Base-by-base conservation (phyloP, 306 rosid genomes). In the Bauhinia variegata region DNA sequence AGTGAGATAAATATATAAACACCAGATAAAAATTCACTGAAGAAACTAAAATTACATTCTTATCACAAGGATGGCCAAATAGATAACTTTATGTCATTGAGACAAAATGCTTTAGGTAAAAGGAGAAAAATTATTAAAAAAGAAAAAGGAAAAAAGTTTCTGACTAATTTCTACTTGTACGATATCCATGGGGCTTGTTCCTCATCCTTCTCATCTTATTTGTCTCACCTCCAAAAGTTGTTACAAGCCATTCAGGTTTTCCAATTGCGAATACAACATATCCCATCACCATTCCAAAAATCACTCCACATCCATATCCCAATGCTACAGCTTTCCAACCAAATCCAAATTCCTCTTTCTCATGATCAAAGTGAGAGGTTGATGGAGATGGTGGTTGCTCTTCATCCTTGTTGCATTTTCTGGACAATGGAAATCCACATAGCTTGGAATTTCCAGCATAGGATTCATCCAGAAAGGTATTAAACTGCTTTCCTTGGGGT, bases 401-500 rank as follows among this genome's bases (percentile, higher is more conserved):
- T 28, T 39, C 43, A 19, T 36, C 56, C 5, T 13, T 16, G 0
- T 28, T 32, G 43, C 74, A 79, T n/a, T 53, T 36, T 36, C 49
- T 56, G 34, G 76, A 57, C 48, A 84, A 17, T 0, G 88, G 85
- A 4, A 17, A 5, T n/a, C 83, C 85, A 13, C 79, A 77, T 2
- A 84, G 50, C n/a, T 33, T 52, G 0, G 3, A 15, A 28, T 78
- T 84, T 14, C 77, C 83, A 0, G 5, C 18, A 5, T 74, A 77
- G 0, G 88, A 84, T 11, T 28, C 39, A 5, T 13, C 67, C 5
- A 5, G 31, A 54, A 77, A 84, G 28, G 85, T 84, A 10, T 49
- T 5, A 23, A 84, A 84, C 8, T 84, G 81, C n/a, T 37, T n/a
- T 2, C 85, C 72, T 10, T 8, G 50, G 3, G 85, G 88, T 17